These are phyloP conservation scores for Tylopilus sp. DNA, from an alignment of 768 basidiomycete genomes.

Conservation along the genomic window DNA sequence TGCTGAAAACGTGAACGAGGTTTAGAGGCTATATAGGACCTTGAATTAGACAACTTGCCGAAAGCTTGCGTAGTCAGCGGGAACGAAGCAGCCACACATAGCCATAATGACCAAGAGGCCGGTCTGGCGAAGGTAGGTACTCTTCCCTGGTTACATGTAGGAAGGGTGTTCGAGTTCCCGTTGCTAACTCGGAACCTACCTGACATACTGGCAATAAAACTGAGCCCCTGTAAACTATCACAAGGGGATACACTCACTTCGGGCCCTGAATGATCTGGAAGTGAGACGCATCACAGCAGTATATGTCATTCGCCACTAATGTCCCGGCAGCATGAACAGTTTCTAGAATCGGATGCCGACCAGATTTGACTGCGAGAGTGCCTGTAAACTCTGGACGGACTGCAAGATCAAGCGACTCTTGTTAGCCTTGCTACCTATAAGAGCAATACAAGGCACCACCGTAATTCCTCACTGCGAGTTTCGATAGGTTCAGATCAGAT, in stretches of 20 bases:
- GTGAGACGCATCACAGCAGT: slow-evolving; percentile 74
- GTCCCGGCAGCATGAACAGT: slow-evolving; percentile 61
- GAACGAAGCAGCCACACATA: slow-evolving; percentile 88
- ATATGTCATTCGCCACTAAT: slow-evolving; percentile 87
- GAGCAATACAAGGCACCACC: slow-evolving; percentile 27
- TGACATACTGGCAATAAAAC: slow-evolving; percentile 50
- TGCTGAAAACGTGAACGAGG: slow-evolving; percentile 36
- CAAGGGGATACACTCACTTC: slow-evolving; percentile 49
- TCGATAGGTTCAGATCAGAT: background rate
- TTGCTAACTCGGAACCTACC: slow-evolving; percentile 27
- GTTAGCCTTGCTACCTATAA: background rate
- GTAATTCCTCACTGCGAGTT: slow-evolving; percentile 49
- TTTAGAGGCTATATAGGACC: background rate
- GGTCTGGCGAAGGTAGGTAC: slow-evolving; percentile 87
- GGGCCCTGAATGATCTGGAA: slow-evolving; percentile 95
- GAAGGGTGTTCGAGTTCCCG: background rate
- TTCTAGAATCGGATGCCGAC: slow-evolving; percentile 87
- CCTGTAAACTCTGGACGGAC: slow-evolving; percentile 92
- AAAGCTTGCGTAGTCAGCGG: slow-evolving; percentile 92
- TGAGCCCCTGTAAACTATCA: background rate
- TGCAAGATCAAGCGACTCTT: slow-evolving; percentile 24
- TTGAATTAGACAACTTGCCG: slow-evolving; percentile 37
- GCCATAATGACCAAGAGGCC: slow-evolving; percentile 83
- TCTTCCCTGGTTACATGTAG: slow-evolving; percentile 59
- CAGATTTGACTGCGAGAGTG: slow-evolving; percentile 84